Evolutionary conservation across 2,329 filamentous ascomycete genomes (phyloP), one percentile per base, ranked within the genome.

Genomic region (Pseudogymnoascus sp.): DNA sequence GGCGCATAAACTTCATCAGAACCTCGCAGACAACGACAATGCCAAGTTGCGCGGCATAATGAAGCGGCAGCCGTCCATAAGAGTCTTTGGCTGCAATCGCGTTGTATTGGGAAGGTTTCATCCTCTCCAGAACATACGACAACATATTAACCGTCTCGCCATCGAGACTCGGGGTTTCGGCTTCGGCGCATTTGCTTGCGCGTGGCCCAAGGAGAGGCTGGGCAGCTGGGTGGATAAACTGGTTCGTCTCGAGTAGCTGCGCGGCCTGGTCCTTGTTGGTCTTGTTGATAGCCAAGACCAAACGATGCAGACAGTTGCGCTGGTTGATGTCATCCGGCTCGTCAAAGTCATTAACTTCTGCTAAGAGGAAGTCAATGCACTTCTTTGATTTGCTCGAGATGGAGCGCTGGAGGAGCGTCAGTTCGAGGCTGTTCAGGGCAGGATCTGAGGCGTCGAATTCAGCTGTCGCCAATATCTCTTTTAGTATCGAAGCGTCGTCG

Each of bases 1-100:
- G 82, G 71, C 93, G 89, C 86, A 99, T 92, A 69, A 88, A 87
- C 65, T 87, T 85, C 77, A 97, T 92, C 66, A 97, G 83, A 24
- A 92, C 81, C 71, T 96, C 83, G 70, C 91, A 96, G 8, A 97
- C 87, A n/a, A 91, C 84, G 3, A 94, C 89, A 68, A 97, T 92
- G 2, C 94, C 94, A 71, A 95, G 96, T 72, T 97, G 92, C 0
- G 94, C 93, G 2, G 92, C 92, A 71, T 97, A 97, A 72, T 97
- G 93, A 9, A 97, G 79, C 1, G 93, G 92, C 11, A 93, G 81
- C 4, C 93, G 88, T 2, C 91, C 92, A 63, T 93, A 89, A 0
- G 85, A 81, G 74, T 97, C 93, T 63, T 82, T 85, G 10, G 83
- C 82, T 58, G 82, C 78, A 9, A 97, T 77, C 0, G 88, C 87